Conservation (phyloP, 2,329 filamentous ascomycete species). For the Pestalotiopsis sp. region DNA sequence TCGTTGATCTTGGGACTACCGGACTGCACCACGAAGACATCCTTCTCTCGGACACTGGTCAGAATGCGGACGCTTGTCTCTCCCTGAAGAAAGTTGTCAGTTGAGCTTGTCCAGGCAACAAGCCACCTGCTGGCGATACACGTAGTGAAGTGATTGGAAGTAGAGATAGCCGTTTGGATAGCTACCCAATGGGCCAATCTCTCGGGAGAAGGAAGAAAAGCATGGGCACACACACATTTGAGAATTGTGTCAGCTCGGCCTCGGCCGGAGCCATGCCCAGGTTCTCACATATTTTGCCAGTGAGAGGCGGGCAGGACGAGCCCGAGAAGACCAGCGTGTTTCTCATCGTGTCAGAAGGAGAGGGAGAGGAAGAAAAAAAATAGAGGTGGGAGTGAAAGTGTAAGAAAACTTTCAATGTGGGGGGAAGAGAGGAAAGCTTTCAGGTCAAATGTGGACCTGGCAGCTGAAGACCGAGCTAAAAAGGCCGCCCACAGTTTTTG, state of each 20-base stretch:
- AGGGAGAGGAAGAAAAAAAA: constrained; percentile 22
- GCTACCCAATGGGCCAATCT: neutral
- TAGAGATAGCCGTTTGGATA: neutral
- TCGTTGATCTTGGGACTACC: constrained; percentile 97
- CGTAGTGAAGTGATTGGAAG: neutral
- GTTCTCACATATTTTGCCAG: constrained; percentile 68
- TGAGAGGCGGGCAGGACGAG: constrained; percentile 68
- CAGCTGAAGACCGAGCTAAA: constrained; percentile 7
- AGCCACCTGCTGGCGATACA: neutral
- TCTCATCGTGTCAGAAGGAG: constrained; percentile 51
- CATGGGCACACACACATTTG: constrained; percentile 58
- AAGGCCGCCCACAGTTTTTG: too few species aligned
- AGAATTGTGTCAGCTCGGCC: constrained; percentile 71
- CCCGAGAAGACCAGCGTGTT: constrained; percentile 71
- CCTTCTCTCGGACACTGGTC: constrained; percentile 88
- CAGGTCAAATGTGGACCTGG: constrained; percentile 19
- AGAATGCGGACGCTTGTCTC: constrained; percentile 72
- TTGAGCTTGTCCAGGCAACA: neutral
- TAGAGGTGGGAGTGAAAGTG: constrained; percentile 23
- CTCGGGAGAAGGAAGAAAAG: neutral
- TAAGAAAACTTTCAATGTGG: constrained; percentile 28
- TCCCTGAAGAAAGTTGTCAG: constrained; percentile 48
- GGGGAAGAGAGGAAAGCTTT: constrained; percentile 20
- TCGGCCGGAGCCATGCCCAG: constrained; percentile 67
- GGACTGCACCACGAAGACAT: constrained; percentile 98